A percentile compares a stretch with the other conserved stretches of the same genome.
phyloP scores from a whole-genome alignment of 2,329 filamentous ascomycete species.

The Nakataea oryzae region DNA sequence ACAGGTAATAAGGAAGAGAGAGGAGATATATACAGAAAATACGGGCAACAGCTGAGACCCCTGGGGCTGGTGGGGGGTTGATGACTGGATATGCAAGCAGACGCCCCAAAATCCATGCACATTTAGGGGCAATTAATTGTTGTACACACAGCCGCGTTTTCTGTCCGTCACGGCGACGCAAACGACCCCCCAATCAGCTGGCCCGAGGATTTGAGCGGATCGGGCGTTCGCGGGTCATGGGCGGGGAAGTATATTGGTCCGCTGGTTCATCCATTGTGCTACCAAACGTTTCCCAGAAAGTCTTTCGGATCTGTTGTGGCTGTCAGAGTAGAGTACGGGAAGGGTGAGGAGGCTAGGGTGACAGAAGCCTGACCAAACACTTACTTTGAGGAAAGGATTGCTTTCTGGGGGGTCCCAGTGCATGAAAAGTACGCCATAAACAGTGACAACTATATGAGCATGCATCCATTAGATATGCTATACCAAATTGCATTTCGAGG shows the following conservation, averaged over 20 bases:
- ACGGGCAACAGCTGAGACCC: background rate
- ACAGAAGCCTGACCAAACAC: conserved; percentile 9
- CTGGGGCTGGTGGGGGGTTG: no score
- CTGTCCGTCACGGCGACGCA: no score
- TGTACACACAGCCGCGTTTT: background rate
- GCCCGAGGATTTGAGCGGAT: background rate
- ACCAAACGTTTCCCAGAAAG: conserved; percentile 13
- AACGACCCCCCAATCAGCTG: background rate
- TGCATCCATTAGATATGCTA: background rate
- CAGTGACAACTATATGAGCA: conserved; percentile 30
- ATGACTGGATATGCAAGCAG: background rate
- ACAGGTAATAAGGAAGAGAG: background rate
- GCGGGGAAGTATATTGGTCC: background rate
- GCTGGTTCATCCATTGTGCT: background rate
- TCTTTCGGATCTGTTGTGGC: conserved; percentile 10
- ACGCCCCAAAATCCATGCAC: background rate
- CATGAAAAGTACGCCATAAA: conserved; percentile 52
- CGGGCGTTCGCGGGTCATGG: background rate
- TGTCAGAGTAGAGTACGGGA: background rate
- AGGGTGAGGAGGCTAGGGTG: background rate
- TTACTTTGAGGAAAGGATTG: conserved; percentile 40
- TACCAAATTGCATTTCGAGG: background rate
- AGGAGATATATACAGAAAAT: background rate
- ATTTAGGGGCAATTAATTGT: background rate
- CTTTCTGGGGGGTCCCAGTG: conserved; percentile 36